Conservation (phyloP, 208 protist genomes). For the Leptomonas pyrrhocoris region DNA sequence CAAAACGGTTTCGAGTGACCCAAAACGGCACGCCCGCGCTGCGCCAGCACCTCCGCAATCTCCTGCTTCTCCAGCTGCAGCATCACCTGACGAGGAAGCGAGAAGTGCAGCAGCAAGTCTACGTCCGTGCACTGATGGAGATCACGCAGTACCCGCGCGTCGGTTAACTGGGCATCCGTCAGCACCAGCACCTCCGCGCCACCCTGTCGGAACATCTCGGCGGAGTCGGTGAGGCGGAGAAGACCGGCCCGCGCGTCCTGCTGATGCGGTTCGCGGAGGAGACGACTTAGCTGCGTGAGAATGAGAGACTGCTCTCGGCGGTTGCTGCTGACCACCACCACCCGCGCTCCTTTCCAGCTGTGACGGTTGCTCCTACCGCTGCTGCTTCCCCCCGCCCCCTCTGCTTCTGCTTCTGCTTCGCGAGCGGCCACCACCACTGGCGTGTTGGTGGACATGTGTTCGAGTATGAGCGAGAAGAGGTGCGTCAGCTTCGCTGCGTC, state of each 20-base stretch:
- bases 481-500: slow-evolving; percentile 41
- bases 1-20: slow-evolving; percentile 22
- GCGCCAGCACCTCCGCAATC: slow-evolving; percentile 46
- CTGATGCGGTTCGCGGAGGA: slow-evolving; percentile 32
- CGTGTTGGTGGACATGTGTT: slow-evolving; percentile 17
- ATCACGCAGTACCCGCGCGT: slow-evolving; percentile 32
- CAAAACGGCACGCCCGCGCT: slow-evolving; percentile 42
- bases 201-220: slow-evolving; percentile 36
- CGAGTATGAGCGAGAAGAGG: slow-evolving; percentile 26
- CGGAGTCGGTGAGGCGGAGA: slow-evolving; percentile 41
- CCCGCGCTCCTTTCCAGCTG: slow-evolving; percentile 17
- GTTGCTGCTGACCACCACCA: slow-evolving; percentile 58
- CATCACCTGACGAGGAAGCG: slow-evolving; percentile 51
- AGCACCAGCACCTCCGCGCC: slow-evolving; percentile 58
- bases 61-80: slow-evolving; percentile 43
- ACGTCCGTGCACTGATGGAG: slow-evolving; percentile 29
- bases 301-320: slow-evolving; percentile 67
- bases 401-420: neutral
- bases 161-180: slow-evolving; percentile 56
- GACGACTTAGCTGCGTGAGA: slow-evolving; percentile 28
- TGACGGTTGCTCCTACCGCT: neutral
- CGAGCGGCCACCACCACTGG: neutral
- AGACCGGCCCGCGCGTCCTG: slow-evolving; percentile 17
- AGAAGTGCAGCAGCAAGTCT: slow-evolving; percentile 60
- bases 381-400: neutral